phyloP scores from a whole-genome alignment of 1,284 basidiomycete genomes.

The Ustilago xerochloae region DNA sequence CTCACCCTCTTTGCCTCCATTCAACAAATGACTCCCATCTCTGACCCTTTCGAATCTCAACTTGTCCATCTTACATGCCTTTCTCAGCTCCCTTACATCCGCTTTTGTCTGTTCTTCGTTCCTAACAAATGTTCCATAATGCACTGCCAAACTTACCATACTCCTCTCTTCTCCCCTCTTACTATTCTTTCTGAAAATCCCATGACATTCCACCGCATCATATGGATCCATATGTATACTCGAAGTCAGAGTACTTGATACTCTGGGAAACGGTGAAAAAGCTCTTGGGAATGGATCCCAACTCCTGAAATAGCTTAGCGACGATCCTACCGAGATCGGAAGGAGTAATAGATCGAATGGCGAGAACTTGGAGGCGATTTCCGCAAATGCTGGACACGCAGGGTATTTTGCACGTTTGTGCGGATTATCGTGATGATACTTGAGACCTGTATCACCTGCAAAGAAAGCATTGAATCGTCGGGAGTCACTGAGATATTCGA shows the following conservation, averaged over 20 bases:
- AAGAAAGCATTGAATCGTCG: slow-evolving; percentile 56
- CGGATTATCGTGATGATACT: slow-evolving; percentile 48
- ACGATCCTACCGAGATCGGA: slow-evolving; percentile 60
- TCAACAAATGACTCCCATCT: slow-evolving; percentile 15
- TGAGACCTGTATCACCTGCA: slow-evolving; percentile 63
- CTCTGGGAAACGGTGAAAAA: slow-evolving; percentile 51
- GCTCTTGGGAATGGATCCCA: slow-evolving; percentile 58
- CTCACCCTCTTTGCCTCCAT: slow-evolving; percentile 3
- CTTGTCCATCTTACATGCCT: slow-evolving; percentile 37
- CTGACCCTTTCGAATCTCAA: slow-evolving; percentile 20
- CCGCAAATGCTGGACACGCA: slow-evolving; percentile 58
- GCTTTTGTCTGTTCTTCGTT: slow-evolving; percentile 50
- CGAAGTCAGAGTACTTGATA: slow-evolving; percentile 45
- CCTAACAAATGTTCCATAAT: slow-evolving; percentile 56
- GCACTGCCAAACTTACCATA: slow-evolving; percentile 43
- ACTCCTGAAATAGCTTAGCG: slow-evolving; percentile 47
- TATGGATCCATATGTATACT: slow-evolving; percentile 60
- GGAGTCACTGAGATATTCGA: slow-evolving; percentile 36
- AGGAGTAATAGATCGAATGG: slow-evolving; percentile 55
- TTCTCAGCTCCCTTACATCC: slow-evolving; percentile 47
- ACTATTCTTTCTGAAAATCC: slow-evolving; percentile 13
- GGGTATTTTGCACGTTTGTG: slow-evolving; percentile 43
- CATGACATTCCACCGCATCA: slow-evolving; percentile 50
- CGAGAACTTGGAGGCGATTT: slow-evolving; percentile 45
- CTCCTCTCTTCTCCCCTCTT: background rate